Conservation (phyloP, 805 yeast species). For the Kluyveromyces aestuarii region DNA sequence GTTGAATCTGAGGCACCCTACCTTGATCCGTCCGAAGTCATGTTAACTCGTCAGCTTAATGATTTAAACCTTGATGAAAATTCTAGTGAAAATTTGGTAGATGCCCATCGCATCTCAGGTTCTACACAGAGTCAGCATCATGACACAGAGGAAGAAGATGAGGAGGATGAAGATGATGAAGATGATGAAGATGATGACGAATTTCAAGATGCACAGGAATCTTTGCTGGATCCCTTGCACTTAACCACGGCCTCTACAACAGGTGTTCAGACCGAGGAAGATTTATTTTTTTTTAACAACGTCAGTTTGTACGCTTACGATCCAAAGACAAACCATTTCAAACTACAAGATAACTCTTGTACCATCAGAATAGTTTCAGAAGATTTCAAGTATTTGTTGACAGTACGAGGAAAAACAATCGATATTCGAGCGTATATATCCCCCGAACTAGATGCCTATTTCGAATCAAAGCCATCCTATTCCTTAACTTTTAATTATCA, state of each 20-base stretch:
- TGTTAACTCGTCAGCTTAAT: neutral
- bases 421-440: neutral
- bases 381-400: no score
- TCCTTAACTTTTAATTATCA: neutral
- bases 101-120: neutral
- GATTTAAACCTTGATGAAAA: neutral
- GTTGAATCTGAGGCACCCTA: neutral
- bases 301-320: neutral
- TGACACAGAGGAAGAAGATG: neutral
- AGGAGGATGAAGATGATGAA: constrained; percentile 5
- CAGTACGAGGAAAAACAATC: neutral
- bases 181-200: constrained; percentile 9
- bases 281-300: neutral
- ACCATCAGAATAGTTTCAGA: neutral
- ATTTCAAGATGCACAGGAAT: constrained; percentile 10
- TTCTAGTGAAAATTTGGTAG: neutral
- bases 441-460: neutral
- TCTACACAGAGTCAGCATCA: neutral
- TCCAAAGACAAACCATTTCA: neutral
- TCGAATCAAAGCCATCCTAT: neutral
- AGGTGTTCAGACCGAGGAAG: neutral
- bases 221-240: constrained; percentile 1
- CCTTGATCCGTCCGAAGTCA: neutral
- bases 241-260: neutral
- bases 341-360: neutral